phyloP scores from a whole-genome alignment of 805 yeast genomes.

The Candida maesae region DNA sequence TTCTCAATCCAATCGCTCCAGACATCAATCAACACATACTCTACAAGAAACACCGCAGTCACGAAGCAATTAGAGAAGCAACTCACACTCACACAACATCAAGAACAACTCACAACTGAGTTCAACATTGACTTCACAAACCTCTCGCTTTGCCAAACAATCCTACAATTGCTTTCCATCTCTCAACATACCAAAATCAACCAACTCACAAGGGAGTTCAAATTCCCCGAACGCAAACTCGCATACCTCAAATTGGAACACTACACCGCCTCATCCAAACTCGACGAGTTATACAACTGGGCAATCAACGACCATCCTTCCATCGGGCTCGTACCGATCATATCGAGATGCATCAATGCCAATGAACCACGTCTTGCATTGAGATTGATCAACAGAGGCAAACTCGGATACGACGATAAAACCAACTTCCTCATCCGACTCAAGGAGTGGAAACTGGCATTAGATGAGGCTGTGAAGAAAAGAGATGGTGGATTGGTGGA shows the following conservation, averaged over 20 bases:
- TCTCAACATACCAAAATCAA: conserved; percentile 48
- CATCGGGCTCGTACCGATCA: conserved; percentile 65
- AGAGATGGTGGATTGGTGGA: conserved; percentile 17
- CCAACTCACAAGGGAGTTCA: conserved; percentile 48
- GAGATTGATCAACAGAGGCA: conserved; percentile 15
- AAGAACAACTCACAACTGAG: conserved; percentile 40
- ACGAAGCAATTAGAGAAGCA: conserved; percentile 42
- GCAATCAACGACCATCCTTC: conserved; percentile 55
- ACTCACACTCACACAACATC: conserved; percentile 38
- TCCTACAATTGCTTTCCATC: conserved; percentile 40
- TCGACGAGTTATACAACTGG: conserved; percentile 53
- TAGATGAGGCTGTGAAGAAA: conserved; percentile 22
- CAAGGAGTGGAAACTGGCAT: conserved; percentile 18
- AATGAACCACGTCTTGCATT: conserved; percentile 18
- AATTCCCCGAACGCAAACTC: conserved; percentile 52
- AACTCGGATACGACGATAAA: conserved; percentile 16
- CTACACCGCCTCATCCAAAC: conserved; percentile 42
- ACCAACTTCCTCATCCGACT: conserved; percentile 17
- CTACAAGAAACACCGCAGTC: conserved; percentile 32
- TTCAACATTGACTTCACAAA: conserved; percentile 38
- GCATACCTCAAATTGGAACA: conserved; percentile 51
- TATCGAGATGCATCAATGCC: conserved; percentile 16
- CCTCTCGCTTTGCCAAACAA: conserved; percentile 44
- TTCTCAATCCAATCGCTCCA: conserved; percentile 20
- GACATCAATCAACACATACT: conserved; percentile 24